phyloP scores from a whole-genome alignment of 192 early-diverging fungal genomes.

The Diversispora epigaea region DNA sequence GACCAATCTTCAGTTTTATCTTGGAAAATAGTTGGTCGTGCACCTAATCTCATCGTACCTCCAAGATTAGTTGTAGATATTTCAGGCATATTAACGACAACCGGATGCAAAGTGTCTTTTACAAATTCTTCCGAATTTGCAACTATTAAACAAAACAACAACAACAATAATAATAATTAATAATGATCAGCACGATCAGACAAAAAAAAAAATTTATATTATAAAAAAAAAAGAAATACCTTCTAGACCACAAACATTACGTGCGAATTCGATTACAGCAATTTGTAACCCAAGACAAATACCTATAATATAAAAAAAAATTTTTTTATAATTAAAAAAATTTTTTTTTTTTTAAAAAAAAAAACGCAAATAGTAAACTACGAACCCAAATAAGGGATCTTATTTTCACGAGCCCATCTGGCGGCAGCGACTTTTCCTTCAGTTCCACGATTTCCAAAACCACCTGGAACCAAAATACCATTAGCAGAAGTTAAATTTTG shows the following conservation, averaged over 20 bases:
- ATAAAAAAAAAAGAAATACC: conserved; percentile 4
- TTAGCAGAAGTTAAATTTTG: conserved; percentile 80
- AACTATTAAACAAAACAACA: conserved; percentile 16
- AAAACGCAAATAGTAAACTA: neutral
- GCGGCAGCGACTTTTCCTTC: conserved; percentile 95
- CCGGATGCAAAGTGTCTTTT: conserved; percentile 65
- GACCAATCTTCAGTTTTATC: conserved; percentile 59
- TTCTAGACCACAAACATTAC: conserved; percentile 81
- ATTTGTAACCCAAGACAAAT: conserved; percentile 98
- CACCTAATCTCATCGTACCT: conserved; percentile 96
- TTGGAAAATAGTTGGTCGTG: conserved; percentile 79
- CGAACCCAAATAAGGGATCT: conserved; percentile 88
- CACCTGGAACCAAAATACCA: conserved; percentile 97
- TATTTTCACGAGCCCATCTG: conserved; percentile 97
- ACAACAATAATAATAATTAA: neutral
- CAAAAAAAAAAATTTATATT: too few relatives aligned
- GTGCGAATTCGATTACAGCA: conserved; percentile 96
- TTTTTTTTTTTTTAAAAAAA: neutral
- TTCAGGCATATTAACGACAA: conserved; percentile 99
- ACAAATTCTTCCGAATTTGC: conserved; percentile 89
- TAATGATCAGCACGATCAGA: neutral
- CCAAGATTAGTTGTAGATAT: conserved; percentile 89
- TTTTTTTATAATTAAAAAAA: neutral
- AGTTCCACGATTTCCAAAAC: conserved; percentile 94
- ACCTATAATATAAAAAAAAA: conserved; percentile 6